Conservation (phyloP, 2,329 filamentous ascomycete genomes). For the Sporothrix curviconia region DNA sequence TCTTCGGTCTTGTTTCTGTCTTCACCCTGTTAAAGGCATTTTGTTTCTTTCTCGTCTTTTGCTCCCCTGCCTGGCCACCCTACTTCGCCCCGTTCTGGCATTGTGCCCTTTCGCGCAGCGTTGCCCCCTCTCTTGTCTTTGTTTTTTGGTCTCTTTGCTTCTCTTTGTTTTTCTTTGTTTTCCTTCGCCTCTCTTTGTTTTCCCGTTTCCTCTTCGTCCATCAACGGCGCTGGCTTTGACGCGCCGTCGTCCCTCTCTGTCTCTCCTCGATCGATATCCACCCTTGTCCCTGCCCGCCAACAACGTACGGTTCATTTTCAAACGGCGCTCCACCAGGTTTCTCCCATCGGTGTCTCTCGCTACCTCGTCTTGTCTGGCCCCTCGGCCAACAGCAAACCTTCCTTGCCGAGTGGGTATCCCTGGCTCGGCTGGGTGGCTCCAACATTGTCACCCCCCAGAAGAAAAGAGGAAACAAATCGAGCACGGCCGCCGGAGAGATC, state of each 20-base stretch:
- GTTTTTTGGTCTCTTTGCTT: neutral
- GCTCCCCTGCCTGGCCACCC: neutral
- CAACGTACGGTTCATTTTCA: neutral
- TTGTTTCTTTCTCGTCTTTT: neutral
- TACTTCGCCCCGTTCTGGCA: neutral
- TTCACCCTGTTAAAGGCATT: neutral
- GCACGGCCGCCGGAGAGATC: slow-evolving; percentile 10
- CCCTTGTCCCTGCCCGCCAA: slow-evolving; percentile 4
- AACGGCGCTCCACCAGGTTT: neutral
- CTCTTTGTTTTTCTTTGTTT: neutral
- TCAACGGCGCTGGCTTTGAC: too few relatives aligned
- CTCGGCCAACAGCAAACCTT: slow-evolving; percentile 3
- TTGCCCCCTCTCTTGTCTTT: neutral
- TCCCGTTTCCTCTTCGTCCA: neutral
- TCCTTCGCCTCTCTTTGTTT: neutral
- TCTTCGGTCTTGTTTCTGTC: neutral
- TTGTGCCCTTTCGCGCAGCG: neutral
- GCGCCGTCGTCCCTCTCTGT: neutral
- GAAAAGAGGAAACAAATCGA: neutral
- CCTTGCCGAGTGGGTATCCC: slow-evolving; percentile 6
- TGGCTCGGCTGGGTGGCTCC: slow-evolving; percentile 6
- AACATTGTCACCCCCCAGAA: slow-evolving; percentile 2
- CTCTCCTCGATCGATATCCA: neutral
- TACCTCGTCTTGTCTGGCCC: neutral
- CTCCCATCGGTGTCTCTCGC: slow-evolving; percentile 5